phyloP scores from a whole-genome alignment of 352 stramenopile genomes.

The Globisporangium nunn region DNA sequence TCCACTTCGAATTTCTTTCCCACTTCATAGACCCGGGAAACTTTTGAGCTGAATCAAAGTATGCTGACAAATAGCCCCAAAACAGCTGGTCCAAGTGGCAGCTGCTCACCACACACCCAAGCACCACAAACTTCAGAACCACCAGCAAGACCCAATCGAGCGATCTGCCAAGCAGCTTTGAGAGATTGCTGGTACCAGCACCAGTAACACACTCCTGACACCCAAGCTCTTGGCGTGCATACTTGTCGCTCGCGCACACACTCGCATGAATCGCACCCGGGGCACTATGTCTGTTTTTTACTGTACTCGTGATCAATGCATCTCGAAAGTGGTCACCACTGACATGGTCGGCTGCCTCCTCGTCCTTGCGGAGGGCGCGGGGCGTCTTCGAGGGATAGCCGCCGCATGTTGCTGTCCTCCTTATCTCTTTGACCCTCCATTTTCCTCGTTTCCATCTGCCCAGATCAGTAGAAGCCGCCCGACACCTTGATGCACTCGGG shows the following conservation, averaged over 20 bases:
- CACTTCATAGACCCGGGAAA: background rate
- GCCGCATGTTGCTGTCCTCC: background rate
- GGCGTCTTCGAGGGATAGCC: too few relatives aligned
- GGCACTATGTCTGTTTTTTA: background rate
- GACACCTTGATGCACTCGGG: conserved; percentile 53
- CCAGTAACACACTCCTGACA: background rate
- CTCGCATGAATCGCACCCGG: background rate
- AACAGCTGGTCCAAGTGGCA: background rate
- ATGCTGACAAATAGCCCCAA: background rate
- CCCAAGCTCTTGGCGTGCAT: background rate
- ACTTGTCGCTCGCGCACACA: background rate
- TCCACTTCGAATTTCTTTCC: background rate
- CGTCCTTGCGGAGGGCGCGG: background rate
- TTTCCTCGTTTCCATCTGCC: background rate
- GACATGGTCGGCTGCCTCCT: background rate
- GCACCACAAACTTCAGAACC: background rate
- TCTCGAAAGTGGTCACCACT: too few relatives aligned
- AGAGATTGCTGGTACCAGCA: background rate
- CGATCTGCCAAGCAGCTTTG: too few relatives aligned
- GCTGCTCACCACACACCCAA: background rate
- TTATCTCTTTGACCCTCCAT: background rate
- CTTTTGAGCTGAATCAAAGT: background rate
- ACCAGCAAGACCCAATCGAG: background rate
- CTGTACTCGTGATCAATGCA: background rate
- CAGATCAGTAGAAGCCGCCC: conserved; percentile 42